Evolutionary conservation across 495 filamentous ascomycete genomes (phyloP).

Genomic region (Patellaria atrata): DNA sequence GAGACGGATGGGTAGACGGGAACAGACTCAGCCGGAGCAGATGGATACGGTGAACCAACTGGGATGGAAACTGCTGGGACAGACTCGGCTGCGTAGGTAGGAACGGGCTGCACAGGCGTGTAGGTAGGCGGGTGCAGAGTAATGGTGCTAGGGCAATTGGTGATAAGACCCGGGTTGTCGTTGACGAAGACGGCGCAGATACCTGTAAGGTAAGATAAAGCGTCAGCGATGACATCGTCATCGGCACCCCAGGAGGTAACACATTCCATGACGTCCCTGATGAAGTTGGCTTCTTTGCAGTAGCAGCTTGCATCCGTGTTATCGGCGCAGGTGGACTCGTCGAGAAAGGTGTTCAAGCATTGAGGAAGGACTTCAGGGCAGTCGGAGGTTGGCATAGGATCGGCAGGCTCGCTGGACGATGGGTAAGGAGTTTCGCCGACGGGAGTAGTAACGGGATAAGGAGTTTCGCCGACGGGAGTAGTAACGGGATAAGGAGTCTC

Average conservation of each 20-base stretch:
- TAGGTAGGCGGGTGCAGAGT: conserved; percentile 30
- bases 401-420: conserved; percentile 1
- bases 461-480: neutral
- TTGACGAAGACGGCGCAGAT: conserved; percentile 68
- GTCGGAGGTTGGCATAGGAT: neutral
- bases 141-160: conserved; percentile 47
- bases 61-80: conserved; percentile 4
- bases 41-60: conserved; percentile 1
- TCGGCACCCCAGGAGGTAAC: conserved; percentile 60
- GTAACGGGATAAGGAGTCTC: neutral
- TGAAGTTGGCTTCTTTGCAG: conserved; percentile 66
- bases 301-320: conserved; percentile 77
- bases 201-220: conserved; percentile 75
- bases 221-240: conserved; percentile 49
- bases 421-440: conserved; percentile 1
- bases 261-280: conserved; percentile 68
- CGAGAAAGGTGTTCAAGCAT: conserved; percentile 88
- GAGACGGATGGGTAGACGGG: neutral
- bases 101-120: neutral
- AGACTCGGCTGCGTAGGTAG: conserved; percentile 9
- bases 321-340: conserved; percentile 54
- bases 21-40: too few species aligned
- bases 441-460: neutral
- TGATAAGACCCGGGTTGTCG: conserved; percentile 74
- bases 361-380: conserved; percentile 68